Conservation (phyloP, 805 yeast genomes). For the Sugiyamaella americana region DNA sequence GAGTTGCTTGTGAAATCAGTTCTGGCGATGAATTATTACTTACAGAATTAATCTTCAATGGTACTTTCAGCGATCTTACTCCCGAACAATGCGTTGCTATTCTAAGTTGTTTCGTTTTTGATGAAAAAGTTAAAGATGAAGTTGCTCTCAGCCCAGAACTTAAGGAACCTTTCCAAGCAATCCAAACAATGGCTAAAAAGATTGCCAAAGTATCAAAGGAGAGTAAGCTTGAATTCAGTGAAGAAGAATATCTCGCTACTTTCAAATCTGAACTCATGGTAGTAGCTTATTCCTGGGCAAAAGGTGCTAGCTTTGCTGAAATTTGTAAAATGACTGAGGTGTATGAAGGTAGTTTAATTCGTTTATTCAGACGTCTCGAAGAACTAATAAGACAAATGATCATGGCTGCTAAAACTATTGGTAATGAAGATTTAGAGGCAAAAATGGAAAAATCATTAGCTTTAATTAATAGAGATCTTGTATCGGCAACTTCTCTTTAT, state of each 20-base stretch:
- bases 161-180: constrained; percentile 81
- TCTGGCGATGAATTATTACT: constrained; percentile 74
- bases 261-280: constrained; percentile 95
- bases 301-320: constrained; percentile 92
- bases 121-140: constrained; percentile 82
- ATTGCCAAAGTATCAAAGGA: constrained; percentile 87
- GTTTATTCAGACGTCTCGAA: constrained; percentile 91
- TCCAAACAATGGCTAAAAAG: constrained; percentile 86
- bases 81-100: constrained; percentile 91
- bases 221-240: constrained; percentile 82
- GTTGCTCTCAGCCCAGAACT: constrained; percentile 84
- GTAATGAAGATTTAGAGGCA: constrained; percentile 75
- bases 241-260: constrained; percentile 85
- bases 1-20: constrained; percentile 95
- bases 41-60: constrained; percentile 91
- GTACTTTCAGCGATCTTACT: constrained; percentile 81
- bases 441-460: constrained; percentile 85
- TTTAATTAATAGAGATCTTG: constrained; percentile 90
- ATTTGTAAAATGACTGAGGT: constrained; percentile 99
- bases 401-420: constrained; percentile 90
- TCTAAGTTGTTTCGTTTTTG: constrained; percentile 92
- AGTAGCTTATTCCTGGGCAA: constrained; percentile 94
- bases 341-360: constrained; percentile 91
- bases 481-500: constrained; percentile 92
- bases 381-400: constrained; percentile 87